Conservation (phyloP, 2,329 filamentous ascomycete genomes). For the Aspergillus fischeri region DNA sequence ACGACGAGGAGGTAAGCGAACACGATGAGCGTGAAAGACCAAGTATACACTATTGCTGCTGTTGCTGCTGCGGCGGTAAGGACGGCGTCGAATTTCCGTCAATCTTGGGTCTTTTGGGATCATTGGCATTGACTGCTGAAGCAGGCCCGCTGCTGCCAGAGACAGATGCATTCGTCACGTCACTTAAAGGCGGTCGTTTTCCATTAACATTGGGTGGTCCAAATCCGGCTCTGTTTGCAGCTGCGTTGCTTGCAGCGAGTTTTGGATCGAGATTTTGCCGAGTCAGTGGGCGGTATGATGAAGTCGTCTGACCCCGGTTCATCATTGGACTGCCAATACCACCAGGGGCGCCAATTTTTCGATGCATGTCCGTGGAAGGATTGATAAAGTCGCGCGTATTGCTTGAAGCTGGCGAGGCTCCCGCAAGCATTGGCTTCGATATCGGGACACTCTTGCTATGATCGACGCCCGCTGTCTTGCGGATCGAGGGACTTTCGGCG, state of each 20-base stretch:
- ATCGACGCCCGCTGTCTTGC: constrained; percentile 83
- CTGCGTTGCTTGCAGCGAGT: constrained; percentile 14
- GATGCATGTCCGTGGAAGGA: constrained; percentile 31
- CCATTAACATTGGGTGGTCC: constrained; percentile 32
- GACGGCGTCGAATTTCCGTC: constrained; percentile 14
- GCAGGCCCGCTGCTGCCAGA: constrained; percentile 18
- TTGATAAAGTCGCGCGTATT: constrained; percentile 33
- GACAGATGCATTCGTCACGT: constrained; percentile 40
- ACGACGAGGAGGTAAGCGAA: not conserved
- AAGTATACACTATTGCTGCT: not conserved
- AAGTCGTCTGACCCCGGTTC: constrained; percentile 32
- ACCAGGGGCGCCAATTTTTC: constrained; percentile 34
- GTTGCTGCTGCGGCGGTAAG: constrained; percentile 14
- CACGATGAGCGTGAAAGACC: not conserved
- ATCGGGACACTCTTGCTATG: constrained; percentile 73
- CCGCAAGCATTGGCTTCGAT: constrained; percentile 43
- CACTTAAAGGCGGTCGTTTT: constrained; percentile 42
- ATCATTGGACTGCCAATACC: constrained; percentile 29
- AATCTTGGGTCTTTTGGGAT: constrained; percentile 31
- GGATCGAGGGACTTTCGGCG: constrained; percentile 76
- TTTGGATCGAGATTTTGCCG: constrained; percentile 34
- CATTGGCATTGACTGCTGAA: constrained; percentile 22
- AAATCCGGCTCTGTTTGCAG: constrained; percentile 16
- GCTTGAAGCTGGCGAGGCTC: constrained; percentile 28
- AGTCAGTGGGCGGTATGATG: constrained; percentile 44